Evolutionary conservation across 2,329 filamentous ascomycete genomes (phyloP), one percentile per base, ranked within the genome.

Genomic region (Sarocladium strictum): DNA sequence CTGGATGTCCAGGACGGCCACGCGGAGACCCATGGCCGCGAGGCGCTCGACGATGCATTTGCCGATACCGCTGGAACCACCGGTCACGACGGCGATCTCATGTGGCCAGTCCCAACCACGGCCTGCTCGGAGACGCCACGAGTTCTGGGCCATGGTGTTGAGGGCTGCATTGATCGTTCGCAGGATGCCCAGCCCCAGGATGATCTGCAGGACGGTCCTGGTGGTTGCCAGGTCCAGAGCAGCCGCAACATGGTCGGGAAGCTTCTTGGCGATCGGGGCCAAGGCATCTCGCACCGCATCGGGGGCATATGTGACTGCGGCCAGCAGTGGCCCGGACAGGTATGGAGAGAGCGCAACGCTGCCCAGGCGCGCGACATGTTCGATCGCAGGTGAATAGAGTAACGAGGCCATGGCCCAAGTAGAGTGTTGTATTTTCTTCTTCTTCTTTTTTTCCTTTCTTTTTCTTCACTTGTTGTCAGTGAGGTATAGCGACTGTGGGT

Each of bases 1-100:
- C 53, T 65, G 62, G 21, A 89, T 76, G 67, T 92, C 88, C 14
- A 92, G 63, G 1, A 90, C 81, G 0, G 83, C 84, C 15, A 90
- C 84, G 58, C 79, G 85, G 57, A 87, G 74, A 0, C 79, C 79
- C 53, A 71, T 56, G 0, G 49, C 54, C 0, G 64, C 57, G 10
- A 70, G 66, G 49, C 55, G 64, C 50, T 65, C 60, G 12, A 65
- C 69, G 47, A 75, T 65, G 54, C 63, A 62, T 24, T 61, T 61
- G 1, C 74, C 74, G 47, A 76, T 74, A 2, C 74, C 74, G 52
- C 70, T 68, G 37, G 68, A 72, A 2, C 71, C 73, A 3, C 74
- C 74, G 1, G 74, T 76, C 1, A 76, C 69, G 3, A 76, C 66
- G 0, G 73, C 72, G 2, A 76, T 62, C 54, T 76, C 73, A 3